A percentile compares a stretch with the other conserved stretches of the same genome.
These are phyloP conservation scores for Penicillium goetzii DNA, from an alignment of 495 filamentous ascomycete species.

Conservation along the genomic window DNA sequence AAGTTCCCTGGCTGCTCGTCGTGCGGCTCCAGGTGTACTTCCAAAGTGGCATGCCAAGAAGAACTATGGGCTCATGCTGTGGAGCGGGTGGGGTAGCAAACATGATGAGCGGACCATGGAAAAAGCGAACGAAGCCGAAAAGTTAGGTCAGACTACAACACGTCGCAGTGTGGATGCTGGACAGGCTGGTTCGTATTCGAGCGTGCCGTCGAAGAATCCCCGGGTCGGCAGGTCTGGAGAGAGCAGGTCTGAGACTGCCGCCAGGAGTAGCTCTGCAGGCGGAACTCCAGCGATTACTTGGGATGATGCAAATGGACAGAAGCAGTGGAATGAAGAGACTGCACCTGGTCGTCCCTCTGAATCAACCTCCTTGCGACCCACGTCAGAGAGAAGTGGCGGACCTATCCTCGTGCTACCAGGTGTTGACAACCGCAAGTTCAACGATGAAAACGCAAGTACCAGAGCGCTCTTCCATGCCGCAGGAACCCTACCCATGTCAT, in stretches of 20 bases:
- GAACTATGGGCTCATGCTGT: constrained; percentile 78
- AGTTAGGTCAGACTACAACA: constrained; percentile 30
- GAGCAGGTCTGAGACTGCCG: constrained; percentile 6
- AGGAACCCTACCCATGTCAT: constrained; percentile 34
- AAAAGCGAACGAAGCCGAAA: constrained; percentile 45
- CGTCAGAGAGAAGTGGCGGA: constrained; percentile 27
- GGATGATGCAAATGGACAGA: constrained; percentile 21
- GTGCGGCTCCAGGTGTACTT: constrained; percentile 54
- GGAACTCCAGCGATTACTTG: constrained; percentile 15
- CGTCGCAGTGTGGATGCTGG: constrained; percentile 42
- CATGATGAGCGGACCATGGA: constrained; percentile 77
- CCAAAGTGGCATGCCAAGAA: constrained; percentile 54
- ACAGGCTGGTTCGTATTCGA: constrained; percentile 40
- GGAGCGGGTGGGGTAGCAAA: constrained; percentile 83
- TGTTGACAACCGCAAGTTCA: constrained; percentile 34
- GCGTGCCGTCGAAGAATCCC: constrained; percentile 21
- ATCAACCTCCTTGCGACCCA: constrained; percentile 10
- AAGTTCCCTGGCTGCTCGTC: constrained; percentile 75
- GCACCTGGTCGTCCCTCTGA: constrained; percentile 11
- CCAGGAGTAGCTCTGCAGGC: neutral
- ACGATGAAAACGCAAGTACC: constrained; percentile 44
- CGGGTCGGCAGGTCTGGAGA: constrained; percentile 9
- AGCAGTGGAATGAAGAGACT: constrained; percentile 11
- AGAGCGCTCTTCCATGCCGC: constrained; percentile 41
- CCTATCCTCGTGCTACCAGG: constrained; percentile 41